phyloP scores from a whole-genome alignment of 1,139 yeast species.

The Magnusiomyces paraingens region DNA sequence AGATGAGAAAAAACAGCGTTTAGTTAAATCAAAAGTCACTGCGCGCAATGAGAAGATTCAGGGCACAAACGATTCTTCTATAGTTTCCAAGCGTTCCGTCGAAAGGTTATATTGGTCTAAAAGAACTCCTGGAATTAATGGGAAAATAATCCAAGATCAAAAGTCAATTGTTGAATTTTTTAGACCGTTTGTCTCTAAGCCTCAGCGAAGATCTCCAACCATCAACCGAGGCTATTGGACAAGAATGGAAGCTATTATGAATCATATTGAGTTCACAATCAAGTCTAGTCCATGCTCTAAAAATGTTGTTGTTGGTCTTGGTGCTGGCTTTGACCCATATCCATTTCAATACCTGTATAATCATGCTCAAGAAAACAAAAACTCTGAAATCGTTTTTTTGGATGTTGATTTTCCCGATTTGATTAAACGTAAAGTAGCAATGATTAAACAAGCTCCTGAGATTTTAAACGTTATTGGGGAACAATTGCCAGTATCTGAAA shows the following conservation, averaged over 20 bases:
- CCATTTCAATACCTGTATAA: constrained; percentile 59
- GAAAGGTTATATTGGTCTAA: constrained; percentile 52
- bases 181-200: constrained; percentile 59
- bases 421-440: constrained; percentile 45
- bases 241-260: constrained; percentile 64
- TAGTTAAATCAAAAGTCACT: constrained; percentile 1
- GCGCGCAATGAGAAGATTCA: constrained; percentile 45
- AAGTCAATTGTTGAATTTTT: constrained; percentile 44
- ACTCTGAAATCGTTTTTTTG: constrained; percentile 42
- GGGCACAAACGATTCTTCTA: constrained; percentile 78
- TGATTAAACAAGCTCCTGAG: constrained; percentile 46
- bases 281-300: constrained; percentile 14
- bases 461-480: constrained; percentile 44
- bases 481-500: constrained; percentile 6
- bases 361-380: constrained; percentile 22
- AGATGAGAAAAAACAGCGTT: too few species aligned
- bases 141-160: constrained; percentile 17
- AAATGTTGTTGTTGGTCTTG: constrained; percentile 54
- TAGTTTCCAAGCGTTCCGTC: constrained; percentile 75
- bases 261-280: constrained; percentile 38
- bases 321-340: constrained; percentile 63
- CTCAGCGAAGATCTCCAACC: constrained; percentile 68
- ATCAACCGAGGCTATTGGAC: constrained; percentile 83
- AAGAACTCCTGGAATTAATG: constrained; percentile 35
- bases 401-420: constrained; percentile 77